Evolutionary conservation across 805 yeast species (phyloP).

Genomic region (Sungouiella blattae): DNA sequence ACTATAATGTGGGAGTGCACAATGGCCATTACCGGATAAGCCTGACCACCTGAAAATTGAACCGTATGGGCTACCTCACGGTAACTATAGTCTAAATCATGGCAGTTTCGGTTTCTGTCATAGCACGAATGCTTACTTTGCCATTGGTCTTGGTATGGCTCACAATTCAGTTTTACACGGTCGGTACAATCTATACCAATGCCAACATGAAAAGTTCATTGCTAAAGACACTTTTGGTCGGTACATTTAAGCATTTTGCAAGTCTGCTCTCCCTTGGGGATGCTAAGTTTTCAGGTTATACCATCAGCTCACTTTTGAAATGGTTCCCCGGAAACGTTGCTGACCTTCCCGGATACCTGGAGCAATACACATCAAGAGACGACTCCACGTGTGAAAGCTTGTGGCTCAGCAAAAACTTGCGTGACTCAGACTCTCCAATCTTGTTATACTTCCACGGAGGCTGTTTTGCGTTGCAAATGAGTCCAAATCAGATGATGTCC

Average conservation of each 20-base stretch:
- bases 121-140: not conserved
- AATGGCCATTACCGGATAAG: too few species aligned
- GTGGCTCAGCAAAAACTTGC: not conserved
- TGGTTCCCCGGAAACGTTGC: not conserved
- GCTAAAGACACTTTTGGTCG: not conserved
- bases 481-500: conserved; percentile 1
- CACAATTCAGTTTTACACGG: not conserved
- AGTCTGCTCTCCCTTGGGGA: not conserved
- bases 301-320: not conserved
- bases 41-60: too few species aligned
- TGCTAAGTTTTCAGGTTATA: not conserved
- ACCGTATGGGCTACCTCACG: too few species aligned
- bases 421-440: conserved; percentile 2
- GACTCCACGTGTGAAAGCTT: not conserved
- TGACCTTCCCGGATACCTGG: not conserved
- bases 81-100: too few species aligned
- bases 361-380: not conserved
- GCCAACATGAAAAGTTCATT: not conserved
- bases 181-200: conserved; percentile 1
- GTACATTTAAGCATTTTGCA: not conserved
- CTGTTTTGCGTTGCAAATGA: conserved; percentile 9
- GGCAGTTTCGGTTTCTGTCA: not conserved
- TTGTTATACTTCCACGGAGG: conserved; percentile 11
- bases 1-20: too few species aligned
- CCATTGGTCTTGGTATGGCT: not conserved